These are phyloP conservation scores for Paracorniculantispora psalliotae DNA, from an alignment of 2,329 filamentous ascomycete species.

Conservation along the genomic window DNA sequence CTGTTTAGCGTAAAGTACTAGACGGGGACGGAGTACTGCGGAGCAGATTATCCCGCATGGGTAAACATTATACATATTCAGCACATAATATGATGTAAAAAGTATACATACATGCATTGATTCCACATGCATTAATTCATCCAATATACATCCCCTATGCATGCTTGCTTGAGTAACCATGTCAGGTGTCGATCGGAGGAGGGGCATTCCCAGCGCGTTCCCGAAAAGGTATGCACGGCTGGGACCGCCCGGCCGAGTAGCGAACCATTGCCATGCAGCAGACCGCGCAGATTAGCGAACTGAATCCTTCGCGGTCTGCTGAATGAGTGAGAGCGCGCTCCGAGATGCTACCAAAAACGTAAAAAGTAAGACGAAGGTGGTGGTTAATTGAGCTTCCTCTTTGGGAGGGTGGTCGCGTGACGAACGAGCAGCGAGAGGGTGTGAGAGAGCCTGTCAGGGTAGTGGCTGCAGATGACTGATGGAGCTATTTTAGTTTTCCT, in stretches of 20 bases:
- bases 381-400: slow-evolving; percentile 10
- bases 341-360: background rate
- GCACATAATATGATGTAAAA: background rate
- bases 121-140: background rate
- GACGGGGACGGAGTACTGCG: too few species aligned
- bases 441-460: background rate
- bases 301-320: background rate
- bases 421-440: background rate
- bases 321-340: background rate
- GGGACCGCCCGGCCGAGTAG: background rate
- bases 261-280: background rate
- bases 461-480: too few species aligned
- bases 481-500: too few species aligned
- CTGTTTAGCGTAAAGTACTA: slow-evolving; percentile 13
- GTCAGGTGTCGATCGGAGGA: background rate
- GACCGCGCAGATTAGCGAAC: background rate
- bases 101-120: background rate
- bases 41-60: too few species aligned
- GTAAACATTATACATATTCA: background rate
- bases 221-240: background rate
- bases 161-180: background rate
- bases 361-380: too few species aligned
- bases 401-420: background rate
- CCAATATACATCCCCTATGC: background rate
- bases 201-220: background rate